Percentiles rank a stretch among this genome's conserved stretches.
Evolutionary conservation across 495 filamentous ascomycete genomes (phyloP).

Genomic region (Penicillium longicatenatum): DNA sequence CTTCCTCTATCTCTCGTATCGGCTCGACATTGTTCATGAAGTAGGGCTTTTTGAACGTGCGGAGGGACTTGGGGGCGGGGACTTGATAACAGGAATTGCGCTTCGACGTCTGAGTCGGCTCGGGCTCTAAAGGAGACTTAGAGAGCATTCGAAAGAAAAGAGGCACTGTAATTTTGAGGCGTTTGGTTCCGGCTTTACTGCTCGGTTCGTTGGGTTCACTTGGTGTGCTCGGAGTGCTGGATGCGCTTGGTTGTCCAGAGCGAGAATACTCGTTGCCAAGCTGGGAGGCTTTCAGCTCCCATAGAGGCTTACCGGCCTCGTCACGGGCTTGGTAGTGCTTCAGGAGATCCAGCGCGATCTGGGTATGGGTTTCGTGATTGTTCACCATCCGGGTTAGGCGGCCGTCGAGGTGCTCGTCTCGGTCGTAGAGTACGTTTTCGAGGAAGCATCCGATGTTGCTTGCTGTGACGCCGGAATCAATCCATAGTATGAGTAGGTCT

Average conservation of each 20-base stretch:
- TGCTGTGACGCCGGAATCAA: constrained; percentile 2
- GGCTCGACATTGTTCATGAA: not conserved
- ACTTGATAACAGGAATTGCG: not conserved
- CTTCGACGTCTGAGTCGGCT: not conserved
- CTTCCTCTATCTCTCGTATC: not conserved
- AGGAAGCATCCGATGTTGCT: constrained; percentile 13
- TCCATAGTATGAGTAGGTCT: constrained; percentile 1
- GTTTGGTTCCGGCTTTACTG: not conserved
- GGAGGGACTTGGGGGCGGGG: not conserved
- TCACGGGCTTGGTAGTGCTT: constrained; percentile 9
- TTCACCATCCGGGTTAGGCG: constrained; percentile 4
- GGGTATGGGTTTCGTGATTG: not conserved
- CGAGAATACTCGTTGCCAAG: not conserved
- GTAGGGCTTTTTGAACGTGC: not conserved
- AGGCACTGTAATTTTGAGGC: not conserved
- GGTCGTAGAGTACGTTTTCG: constrained; percentile 1
- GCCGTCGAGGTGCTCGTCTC: constrained; percentile 6
- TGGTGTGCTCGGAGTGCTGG: not conserved
- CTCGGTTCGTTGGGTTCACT: not conserved
- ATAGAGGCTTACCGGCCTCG: not conserved
- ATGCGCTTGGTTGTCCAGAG: not conserved
- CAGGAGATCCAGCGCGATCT: not conserved
- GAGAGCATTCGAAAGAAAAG: not conserved
- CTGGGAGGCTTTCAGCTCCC: not conserved
- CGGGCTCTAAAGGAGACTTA: no score